Percentiles rank a stretch among this genome's conserved stretches.
phyloP scores from a whole-genome alignment of 805 yeast genomes.

The Lipomyces sp. region DNA sequence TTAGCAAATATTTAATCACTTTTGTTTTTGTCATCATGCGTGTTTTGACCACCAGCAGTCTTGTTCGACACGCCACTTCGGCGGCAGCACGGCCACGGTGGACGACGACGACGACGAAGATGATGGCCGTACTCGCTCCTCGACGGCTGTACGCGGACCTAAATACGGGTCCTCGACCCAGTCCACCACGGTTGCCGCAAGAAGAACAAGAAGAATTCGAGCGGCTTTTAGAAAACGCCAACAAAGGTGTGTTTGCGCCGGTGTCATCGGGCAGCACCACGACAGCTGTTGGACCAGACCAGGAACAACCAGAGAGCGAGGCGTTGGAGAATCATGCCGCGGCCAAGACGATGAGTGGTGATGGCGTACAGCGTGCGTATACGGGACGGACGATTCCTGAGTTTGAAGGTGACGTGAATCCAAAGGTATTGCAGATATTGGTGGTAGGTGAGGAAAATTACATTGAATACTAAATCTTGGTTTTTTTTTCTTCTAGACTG shows the following conservation, averaged over 20 bases:
- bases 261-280: neutral
- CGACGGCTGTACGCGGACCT: constrained; percentile 19
- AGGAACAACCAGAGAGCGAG: constrained; percentile 29
- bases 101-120: neutral
- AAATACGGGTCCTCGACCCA: constrained; percentile 42
- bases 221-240: constrained; percentile 76
- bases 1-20: neutral
- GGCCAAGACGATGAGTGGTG: constrained; percentile 46
- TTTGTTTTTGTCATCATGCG: neutral
- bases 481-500: constrained; percentile 54
- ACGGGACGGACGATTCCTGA: constrained; percentile 75
- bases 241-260: constrained; percentile 53
- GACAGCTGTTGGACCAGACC: neutral
- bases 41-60: neutral
- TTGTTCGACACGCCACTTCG: neutral
- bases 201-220: constrained; percentile 93
- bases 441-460: neutral
- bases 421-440: constrained; percentile 48
- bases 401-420: constrained; percentile 92
- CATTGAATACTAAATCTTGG: neutral
- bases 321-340: too few relatives aligned
- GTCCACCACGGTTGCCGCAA: constrained; percentile 77
- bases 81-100: too few relatives aligned
- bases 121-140: neutral
- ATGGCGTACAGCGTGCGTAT: constrained; percentile 58